Base-by-base conservation (phyloP, 2,329 filamentous ascomycete genomes). In the Penicillium sp. region DNA sequence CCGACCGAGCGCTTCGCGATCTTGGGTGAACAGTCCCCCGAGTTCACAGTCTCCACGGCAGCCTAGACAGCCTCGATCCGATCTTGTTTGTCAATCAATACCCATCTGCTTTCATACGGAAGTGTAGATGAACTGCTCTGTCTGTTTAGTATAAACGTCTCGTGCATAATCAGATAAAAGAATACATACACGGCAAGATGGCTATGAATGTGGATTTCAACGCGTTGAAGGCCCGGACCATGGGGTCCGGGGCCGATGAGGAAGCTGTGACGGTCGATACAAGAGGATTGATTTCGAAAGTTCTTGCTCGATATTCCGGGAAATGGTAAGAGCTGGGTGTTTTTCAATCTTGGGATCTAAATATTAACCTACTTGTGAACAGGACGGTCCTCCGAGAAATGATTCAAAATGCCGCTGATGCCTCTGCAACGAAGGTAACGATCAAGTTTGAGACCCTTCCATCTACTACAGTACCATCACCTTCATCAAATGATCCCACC, bases 221-320 rank as follows among this genome's bases (percentile, higher is more conserved):
- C 69, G 81, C 88, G 69, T 81, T 99, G 62, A 89, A 91, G 69
- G 92, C 93, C 65, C 89, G 91, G 67, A 94, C 94, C 26, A 84
- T 99, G 78, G 86, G 84, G 55, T 88, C 90, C 55, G 90, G 90
- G 63, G 89, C 92, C 59, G 91, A 96, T 66, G 94, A 97, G 74
- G 94, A 97, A 75, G 94, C 94, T 40, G 94, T 99, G 55, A 99
- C 94, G 0, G 94, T 99, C 69, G 96, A 99, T 71, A 99, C 94
- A 47, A 84, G 95, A 69, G 94, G 94, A 42, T 77, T 99, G 66
- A 99, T 99, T 71, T 95, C 97, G 78, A 99, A 99, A 76, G 93
- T 99, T 11, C 83, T 99, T 48, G 94, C 94, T 10, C 84, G 94
- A 69, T 99, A 99, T 72, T 96, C 92, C 2, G 93, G 94, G 66